A percentile compares a stretch with the other conserved stretches of the same genome.
Evolutionary conservation across 805 yeast species (phyloP).

Genomic region (Ogataea trehalophila): DNA sequence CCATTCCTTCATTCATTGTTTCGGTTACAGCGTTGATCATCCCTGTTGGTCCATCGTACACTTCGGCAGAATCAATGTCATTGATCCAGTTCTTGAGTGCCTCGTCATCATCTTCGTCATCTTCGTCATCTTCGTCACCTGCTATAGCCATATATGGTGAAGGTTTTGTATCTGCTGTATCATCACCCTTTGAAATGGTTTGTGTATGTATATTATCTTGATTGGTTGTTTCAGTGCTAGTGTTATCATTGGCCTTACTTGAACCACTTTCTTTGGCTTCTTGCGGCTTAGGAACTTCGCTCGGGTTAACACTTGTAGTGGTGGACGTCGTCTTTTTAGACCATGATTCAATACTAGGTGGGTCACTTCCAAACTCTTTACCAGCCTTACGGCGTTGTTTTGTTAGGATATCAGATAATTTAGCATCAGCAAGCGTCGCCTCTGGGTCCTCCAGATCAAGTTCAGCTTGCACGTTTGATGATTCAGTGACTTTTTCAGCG

Average conservation of each 20-base stretch:
- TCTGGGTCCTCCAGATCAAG: conserved; percentile 3
- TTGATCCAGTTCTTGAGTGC: conserved; percentile 43
- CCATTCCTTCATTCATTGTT: conserved; percentile 23
- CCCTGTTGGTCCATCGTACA: conserved; percentile 66
- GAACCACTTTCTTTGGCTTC: too few relatives aligned
- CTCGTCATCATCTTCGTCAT: background rate
- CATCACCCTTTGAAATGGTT: too few relatives aligned
- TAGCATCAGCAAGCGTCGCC: conserved; percentile 12
- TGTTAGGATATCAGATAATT: conserved; percentile 22
- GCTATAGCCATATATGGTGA: too few relatives aligned
- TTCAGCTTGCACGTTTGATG: conserved; percentile 1
- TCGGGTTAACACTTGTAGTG: too few relatives aligned
- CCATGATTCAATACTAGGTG: background rate
- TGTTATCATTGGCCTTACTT: too few relatives aligned
- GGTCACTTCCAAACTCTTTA: conserved; percentile 32
- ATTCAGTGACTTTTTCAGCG: background rate
- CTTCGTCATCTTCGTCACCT: background rate
- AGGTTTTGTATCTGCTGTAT: too few relatives aligned
- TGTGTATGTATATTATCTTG: too few relatives aligned
- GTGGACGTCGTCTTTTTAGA: too few relatives aligned
- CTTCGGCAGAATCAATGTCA: conserved; percentile 32
- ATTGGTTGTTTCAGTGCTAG: too few relatives aligned
- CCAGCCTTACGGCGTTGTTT: conserved; percentile 34
- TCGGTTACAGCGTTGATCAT: conserved; percentile 61
- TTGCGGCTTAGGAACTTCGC: too few relatives aligned